Evolutionary conservation across 768 basidiomycete genomes (phyloP).

Genomic region (Cantharellus cinnabarinus): DNA sequence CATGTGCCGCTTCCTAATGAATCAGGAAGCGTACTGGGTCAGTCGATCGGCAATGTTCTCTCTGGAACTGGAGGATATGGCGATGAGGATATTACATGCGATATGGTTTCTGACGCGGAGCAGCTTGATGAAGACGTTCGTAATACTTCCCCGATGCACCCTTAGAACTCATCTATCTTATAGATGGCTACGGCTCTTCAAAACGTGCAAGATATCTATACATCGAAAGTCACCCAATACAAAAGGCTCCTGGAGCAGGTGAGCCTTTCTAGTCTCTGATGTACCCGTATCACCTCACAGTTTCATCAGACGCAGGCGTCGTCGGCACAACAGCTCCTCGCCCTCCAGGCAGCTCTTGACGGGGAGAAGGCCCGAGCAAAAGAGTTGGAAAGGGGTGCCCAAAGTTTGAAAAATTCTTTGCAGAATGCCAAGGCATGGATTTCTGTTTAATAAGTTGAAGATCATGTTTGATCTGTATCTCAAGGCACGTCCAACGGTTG

Average conservation of each 20-base stretch:
- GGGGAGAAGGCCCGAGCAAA: constrained; percentile 33
- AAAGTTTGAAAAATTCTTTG: constrained; percentile 1
- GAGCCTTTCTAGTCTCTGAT: background rate
- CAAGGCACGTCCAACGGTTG: background rate
- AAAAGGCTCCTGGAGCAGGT: constrained; percentile 56
- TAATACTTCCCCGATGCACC: background rate
- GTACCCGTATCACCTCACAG: background rate
- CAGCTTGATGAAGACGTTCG: constrained; percentile 9
- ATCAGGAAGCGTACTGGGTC: too few relatives aligned
- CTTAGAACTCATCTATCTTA: background rate
- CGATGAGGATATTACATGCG: constrained; percentile 5
- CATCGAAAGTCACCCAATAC: constrained; percentile 43
- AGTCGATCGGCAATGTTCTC: too few relatives aligned
- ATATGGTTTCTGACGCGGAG: constrained; percentile 9
- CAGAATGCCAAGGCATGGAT: background rate
- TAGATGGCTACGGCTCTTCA: constrained; percentile 28
- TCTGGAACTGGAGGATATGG: background rate
- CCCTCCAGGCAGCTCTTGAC: constrained; percentile 61
- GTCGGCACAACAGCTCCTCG: constrained; percentile 64
- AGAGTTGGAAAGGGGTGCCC: constrained; percentile 5
- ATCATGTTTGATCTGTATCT: background rate
- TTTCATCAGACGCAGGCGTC: constrained; percentile 35
- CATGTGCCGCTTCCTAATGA: too few relatives aligned
- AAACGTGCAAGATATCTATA: constrained; percentile 23
- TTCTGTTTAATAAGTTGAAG: background rate